phyloP scores from a whole-genome alignment of 768 basidiomycete species.

The Collybia mongolica region DNA sequence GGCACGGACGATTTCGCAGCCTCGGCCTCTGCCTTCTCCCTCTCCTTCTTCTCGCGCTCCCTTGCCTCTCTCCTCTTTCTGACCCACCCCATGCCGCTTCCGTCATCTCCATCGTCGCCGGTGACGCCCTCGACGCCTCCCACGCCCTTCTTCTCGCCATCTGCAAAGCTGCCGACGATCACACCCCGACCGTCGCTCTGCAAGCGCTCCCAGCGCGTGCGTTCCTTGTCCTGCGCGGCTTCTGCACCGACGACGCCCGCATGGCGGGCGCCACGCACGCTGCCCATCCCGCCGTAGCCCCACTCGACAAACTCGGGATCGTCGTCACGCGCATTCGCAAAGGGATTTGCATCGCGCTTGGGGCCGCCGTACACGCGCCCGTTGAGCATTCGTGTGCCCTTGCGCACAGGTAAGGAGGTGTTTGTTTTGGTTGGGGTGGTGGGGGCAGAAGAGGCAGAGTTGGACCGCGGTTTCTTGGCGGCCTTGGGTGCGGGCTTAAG shows the following conservation, averaged over 20 bases:
- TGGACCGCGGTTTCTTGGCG: conserved; percentile 8
- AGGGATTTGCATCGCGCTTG: conserved; percentile 48
- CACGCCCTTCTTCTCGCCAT: conserved; percentile 25
- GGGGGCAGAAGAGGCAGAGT: conserved; percentile 2
- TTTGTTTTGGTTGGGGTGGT: background rate
- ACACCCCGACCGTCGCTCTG: conserved; percentile 24
- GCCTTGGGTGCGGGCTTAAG: background rate
- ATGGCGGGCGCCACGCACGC: conserved; percentile 36
- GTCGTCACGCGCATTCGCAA: conserved; percentile 60
- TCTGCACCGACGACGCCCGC: conserved; percentile 12
- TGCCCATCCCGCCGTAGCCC: conserved; percentile 89
- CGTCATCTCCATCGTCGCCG: conserved; percentile 68
- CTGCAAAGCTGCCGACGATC: conserved; percentile 12
- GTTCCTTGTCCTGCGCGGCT: conserved; percentile 25
- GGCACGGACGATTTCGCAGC: conserved; percentile 16
- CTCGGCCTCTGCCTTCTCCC: conserved; percentile 34
- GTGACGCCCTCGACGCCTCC: conserved; percentile 16
- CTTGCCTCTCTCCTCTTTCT: conserved; percentile 56
- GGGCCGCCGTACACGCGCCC: conserved; percentile 76
- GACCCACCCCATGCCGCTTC: conserved; percentile 87
- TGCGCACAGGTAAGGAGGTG: conserved; percentile 17
- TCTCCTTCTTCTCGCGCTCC: conserved; percentile 50
- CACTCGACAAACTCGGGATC: conserved; percentile 91
- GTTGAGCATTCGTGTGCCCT: conserved; percentile 73
- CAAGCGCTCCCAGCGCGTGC: conserved; percentile 33